Evolutionary conservation across 306 rosid genomes (phyloP), one percentile per base, ranked within the genome.

Genomic region (Crataegus laevigata): DNA sequence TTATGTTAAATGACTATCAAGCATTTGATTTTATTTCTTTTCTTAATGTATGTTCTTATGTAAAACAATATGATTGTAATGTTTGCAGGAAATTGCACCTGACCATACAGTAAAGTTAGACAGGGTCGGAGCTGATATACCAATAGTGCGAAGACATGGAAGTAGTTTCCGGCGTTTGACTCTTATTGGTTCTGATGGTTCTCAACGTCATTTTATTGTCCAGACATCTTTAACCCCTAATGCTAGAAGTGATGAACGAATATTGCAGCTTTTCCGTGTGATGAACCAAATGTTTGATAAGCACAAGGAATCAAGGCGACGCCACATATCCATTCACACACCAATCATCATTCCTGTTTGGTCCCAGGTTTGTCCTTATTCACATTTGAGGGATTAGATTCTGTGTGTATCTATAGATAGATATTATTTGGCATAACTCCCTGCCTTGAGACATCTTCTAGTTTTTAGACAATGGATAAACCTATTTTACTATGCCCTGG

Each of bases 211-310:
- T 89, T 96, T 96, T 81, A 96, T 96, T 85, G 99, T 96, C 64
- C 99, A 96, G 80, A 96, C 99, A 18, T 96, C 99, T 87, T 83
- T 96, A 89, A 92, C 99, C 59, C 98, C 99, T 36, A 92, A 96
- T 77, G 99, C 99, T 55, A 85, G 99, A 75, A 96, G 99, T 78
- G 99, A 96, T 68, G 99, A 92, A 74, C 99, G 99, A 73, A 96
- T 96, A 81, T 77, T 96, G 85, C 99, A 96, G 86, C 96, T 96
- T 79, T 96, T 96, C 87, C 97, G 99, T 68, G 96, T 96, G 82
- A 88, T 96, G 96, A 96, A 96, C 84, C 99, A 96, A 86, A 96
- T 96, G 98, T 96, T 96, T 87, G 98, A 96, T 82, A 96, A 92
- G 87, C 98, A 96, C 88, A 92, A 90, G 89, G 99, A 96, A 84